Conservation (phyloP, 495 filamentous ascomycete species). For the Neurospora sublineolata region DNA sequence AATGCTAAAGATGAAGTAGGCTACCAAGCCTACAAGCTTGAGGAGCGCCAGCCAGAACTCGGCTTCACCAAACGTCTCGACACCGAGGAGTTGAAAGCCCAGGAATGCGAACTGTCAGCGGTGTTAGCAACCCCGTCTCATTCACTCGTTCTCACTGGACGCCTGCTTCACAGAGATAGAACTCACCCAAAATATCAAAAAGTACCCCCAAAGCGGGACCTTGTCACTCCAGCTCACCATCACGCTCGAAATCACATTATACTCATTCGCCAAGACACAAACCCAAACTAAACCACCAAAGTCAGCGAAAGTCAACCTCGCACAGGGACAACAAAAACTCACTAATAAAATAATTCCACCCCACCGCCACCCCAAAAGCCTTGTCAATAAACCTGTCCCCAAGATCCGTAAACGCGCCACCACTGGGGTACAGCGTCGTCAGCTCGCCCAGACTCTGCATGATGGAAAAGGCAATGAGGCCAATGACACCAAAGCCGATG, state of each 20-base stretch:
- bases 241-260: constrained; percentile 49
- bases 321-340: not conserved
- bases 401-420: constrained; percentile 48
- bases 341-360: constrained; percentile 63
- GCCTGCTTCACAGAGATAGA: constrained; percentile 6
- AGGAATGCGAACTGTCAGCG: constrained; percentile 27
- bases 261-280: constrained; percentile 44
- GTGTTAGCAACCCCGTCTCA: constrained; percentile 6
- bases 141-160: constrained; percentile 1
- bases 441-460: constrained; percentile 59
- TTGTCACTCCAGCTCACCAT: constrained; percentile 47
- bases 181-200: constrained; percentile 53
- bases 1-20: constrained; percentile 59
- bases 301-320: not conserved
- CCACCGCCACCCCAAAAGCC: constrained; percentile 73
- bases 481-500: constrained; percentile 54
- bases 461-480: constrained; percentile 53
- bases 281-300: constrained; percentile 36
- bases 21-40: constrained; percentile 57
- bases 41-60: constrained; percentile 53
- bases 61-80: constrained; percentile 48
- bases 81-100: constrained; percentile 35
- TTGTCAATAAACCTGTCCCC: constrained; percentile 63
- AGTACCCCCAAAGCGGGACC: constrained; percentile 44
- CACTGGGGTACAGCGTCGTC: constrained; percentile 58